Percentiles rank a stretch among this genome's conserved stretches.
Evolutionary conservation across 1,139 yeast genomes (phyloP).

Genomic region (Scheffersomyces parashehatae): DNA sequence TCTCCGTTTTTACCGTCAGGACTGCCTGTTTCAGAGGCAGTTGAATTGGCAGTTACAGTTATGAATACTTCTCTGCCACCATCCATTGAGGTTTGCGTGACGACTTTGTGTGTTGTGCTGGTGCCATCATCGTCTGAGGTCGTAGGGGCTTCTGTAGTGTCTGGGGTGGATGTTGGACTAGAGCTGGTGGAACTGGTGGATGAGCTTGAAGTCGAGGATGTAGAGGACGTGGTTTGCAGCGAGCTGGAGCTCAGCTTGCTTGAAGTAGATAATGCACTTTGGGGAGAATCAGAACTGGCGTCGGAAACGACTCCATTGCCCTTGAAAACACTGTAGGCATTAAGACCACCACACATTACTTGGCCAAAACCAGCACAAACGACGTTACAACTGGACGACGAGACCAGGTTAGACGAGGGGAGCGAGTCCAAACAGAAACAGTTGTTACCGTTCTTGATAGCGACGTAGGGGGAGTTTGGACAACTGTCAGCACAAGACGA

Average conservation of each 20-base stretch:
- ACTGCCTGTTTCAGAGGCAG: not conserved
- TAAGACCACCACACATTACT: constrained; percentile 59
- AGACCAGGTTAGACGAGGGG: constrained; percentile 40
- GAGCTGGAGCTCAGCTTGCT: constrained; percentile 8
- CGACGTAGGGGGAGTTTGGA: constrained; percentile 54
- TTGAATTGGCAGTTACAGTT: constrained; percentile 19
- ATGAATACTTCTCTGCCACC: constrained; percentile 16
- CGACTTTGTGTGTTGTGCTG: constrained; percentile 10
- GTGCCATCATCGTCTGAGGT: constrained; percentile 1
- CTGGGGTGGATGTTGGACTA: constrained; percentile 9
- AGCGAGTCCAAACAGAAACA: constrained; percentile 66
- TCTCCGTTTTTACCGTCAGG: not conserved
- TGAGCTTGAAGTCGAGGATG: constrained; percentile 17
- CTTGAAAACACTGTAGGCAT: constrained; percentile 41
- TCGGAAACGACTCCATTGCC: constrained; percentile 17
- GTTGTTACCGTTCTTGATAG: constrained; percentile 52
- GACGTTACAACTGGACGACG: constrained; percentile 38
- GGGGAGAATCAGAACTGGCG: constrained; percentile 6
- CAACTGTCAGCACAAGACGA: constrained; percentile 50
- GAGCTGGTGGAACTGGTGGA: constrained; percentile 19
- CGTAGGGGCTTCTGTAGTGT: constrained; percentile 2
- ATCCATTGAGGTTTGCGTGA: constrained; percentile 16
- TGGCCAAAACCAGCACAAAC: constrained; percentile 53
- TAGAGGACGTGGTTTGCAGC: constrained; percentile 3
- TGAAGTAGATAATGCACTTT: constrained; percentile 3